Conservation (phyloP, 2,329 filamentous ascomycete species). For the Fusarium sp. region DNA sequence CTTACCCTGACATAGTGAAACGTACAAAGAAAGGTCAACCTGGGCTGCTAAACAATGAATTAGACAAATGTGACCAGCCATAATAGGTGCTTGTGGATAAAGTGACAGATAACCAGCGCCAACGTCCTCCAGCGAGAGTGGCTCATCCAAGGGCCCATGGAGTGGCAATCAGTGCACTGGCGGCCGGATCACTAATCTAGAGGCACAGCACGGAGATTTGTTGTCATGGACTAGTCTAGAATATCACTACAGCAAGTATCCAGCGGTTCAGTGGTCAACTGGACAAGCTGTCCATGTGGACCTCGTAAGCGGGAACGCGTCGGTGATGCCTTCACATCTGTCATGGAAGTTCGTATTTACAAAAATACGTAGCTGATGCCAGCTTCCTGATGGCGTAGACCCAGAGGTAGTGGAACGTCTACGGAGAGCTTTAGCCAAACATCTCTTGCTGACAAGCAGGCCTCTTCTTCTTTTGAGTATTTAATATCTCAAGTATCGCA, state of each 20-base stretch:
- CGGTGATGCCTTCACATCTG: not conserved
- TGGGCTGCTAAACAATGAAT: too few relatives aligned
- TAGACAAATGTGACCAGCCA: too few relatives aligned
- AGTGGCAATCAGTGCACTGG: not conserved
- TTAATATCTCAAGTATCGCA: not conserved
- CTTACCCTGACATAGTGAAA: too few relatives aligned
- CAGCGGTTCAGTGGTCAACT: not conserved
- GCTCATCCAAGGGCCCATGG: not conserved
- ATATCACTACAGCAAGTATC: not conserved
- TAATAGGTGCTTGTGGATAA: too few relatives aligned
- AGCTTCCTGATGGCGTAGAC: not conserved
- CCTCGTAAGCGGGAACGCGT: not conserved
- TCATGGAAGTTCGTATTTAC: not conserved
- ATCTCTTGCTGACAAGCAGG: fast-evolving
- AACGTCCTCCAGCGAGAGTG: not conserved
- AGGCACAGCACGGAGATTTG: not conserved
- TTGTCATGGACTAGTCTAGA: not conserved
- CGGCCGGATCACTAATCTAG: not conserved
- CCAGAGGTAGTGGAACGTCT: not conserved
- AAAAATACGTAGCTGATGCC: not conserved
- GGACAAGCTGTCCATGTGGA: fast-evolving
- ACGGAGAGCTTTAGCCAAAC: not conserved
- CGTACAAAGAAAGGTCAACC: too few relatives aligned
- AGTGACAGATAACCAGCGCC: too few relatives aligned
- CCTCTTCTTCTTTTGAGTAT: not conserved